Percentiles rank a stretch among this genome's conserved stretches.
phyloP scores from a whole-genome alignment of 176 grass and related monocot genomes.

The Metroxylon sagu region DNA sequence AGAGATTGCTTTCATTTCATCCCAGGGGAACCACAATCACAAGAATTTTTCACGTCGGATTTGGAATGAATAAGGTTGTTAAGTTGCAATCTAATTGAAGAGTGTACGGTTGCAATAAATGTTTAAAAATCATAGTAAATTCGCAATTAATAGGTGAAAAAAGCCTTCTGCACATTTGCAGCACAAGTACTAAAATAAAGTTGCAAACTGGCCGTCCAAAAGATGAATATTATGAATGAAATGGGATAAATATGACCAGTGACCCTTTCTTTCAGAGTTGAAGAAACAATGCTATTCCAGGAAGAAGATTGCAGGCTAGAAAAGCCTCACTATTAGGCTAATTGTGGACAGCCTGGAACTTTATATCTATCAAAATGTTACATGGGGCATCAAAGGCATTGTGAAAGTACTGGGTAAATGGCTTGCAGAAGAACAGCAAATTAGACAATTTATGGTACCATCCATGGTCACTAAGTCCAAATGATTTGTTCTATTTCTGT shows the following conservation, averaged over 20 bases:
- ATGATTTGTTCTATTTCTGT: no score
- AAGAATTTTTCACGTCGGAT: slow-evolving; percentile 1
- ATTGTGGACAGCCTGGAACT: no score
- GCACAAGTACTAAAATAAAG: not conserved
- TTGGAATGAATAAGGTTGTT: slow-evolving; percentile 19
- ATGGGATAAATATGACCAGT: not conserved
- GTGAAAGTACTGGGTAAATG: no score
- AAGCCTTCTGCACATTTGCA: not conserved
- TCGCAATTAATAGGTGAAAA: not conserved
- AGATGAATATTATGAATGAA: not conserved
- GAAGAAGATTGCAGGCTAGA: no score
- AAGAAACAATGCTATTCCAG: not conserved
- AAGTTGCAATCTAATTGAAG: slow-evolving; percentile 4
- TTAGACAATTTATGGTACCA: no score
- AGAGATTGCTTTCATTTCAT: not conserved
- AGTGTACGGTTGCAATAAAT: not conserved
- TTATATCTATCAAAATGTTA: no score
- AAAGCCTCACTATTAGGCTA: no score
- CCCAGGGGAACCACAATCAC: not conserved
- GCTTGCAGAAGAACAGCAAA: no score
- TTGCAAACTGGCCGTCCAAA: not conserved
- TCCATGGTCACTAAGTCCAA: no score
- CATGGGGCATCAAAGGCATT: no score
- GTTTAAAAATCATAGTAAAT: slow-evolving; percentile 1
- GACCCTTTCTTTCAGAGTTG: not conserved